Evolutionary conservation across 495 filamentous ascomycete genomes (phyloP), one percentile per base, ranked within the genome.

Genomic region (Xylona heveae): DNA sequence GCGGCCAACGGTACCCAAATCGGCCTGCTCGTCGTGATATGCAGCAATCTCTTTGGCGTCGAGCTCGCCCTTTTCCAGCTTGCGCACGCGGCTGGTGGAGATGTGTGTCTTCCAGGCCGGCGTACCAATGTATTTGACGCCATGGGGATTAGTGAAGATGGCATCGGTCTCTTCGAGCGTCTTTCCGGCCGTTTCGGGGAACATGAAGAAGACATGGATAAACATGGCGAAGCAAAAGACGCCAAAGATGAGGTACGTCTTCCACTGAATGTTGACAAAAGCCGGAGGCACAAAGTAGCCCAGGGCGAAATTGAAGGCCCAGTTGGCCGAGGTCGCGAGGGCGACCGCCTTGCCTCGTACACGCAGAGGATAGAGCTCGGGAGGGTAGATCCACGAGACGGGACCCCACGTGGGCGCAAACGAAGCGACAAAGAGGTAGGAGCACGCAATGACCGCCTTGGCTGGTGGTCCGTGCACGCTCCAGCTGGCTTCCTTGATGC

Each of bases 111-210:
- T 42, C 38, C 51, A 44, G 1, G 47, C 55, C n/a, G n/a, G n/a
- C n/a, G n/a, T n/a, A n/a, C n/a, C n/a, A n/a, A n/a, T n/a, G n/a
- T n/a, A n/a, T 0, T 47, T 43, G 3, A 55, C 33, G n/a, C n/a
- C n/a, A n/a, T n/a, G n/a, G 10, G 40, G 34, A 32, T 61, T 44
- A 28, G 71, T 71, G 47, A 85, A 85, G 41, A 81, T 71, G 23
- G 50, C 55, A 28, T 74, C 72, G 12, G 79, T 59, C 41, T 84
- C 77, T 38, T 83, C 79, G 2, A 84, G 61, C 8, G 76, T 73
- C 59, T 81, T 81, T 31, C 76, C 76, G n/a, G 65, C 61, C 0
- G 78, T 84, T 50, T 88, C 78, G 1, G 78, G 79, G 59, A 85
- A 81, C 40, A 77, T 52, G 53, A 84, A 79, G 55, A 68, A 79